Conservation (phyloP, 495 filamentous ascomycete species). For the Wilcoxina mikolae region DNA sequence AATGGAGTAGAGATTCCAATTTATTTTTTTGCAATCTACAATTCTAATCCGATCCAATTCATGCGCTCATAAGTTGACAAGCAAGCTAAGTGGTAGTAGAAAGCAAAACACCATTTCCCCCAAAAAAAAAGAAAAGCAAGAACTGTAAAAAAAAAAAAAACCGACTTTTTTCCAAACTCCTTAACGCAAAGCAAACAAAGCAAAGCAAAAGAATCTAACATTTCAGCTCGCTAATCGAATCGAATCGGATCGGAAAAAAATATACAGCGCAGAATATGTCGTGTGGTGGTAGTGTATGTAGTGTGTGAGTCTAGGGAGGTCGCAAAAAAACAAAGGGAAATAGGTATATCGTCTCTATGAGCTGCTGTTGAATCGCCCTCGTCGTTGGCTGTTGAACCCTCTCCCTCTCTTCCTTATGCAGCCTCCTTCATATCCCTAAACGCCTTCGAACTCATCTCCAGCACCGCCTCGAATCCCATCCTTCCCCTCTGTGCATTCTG, state of each 20-base stretch:
- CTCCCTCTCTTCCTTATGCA: not conserved
- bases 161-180: not conserved
- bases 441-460: constrained; percentile 83
- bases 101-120: not conserved
- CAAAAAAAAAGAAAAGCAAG: not conserved
- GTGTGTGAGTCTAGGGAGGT: not conserved
- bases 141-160: not conserved
- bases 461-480: constrained; percentile 84
- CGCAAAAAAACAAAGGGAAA: not conserved
- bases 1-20: no score
- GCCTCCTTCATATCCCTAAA: constrained; percentile 74
- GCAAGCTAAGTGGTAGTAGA: no score
- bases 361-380: not conserved
- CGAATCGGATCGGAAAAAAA: not conserved
- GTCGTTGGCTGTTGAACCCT: not conserved
- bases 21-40: no score
- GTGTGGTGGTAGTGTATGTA: not conserved
- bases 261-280: not conserved
- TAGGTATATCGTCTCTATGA: not conserved
- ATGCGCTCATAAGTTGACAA: no score
- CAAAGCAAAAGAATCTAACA: not conserved
- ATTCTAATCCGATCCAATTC: no score
- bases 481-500: constrained; percentile 82
- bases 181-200: not conserved
- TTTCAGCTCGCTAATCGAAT: not conserved